phyloP scores from a whole-genome alignment of 2,329 filamentous ascomycete species.

The Raffaelea arxii region DNA sequence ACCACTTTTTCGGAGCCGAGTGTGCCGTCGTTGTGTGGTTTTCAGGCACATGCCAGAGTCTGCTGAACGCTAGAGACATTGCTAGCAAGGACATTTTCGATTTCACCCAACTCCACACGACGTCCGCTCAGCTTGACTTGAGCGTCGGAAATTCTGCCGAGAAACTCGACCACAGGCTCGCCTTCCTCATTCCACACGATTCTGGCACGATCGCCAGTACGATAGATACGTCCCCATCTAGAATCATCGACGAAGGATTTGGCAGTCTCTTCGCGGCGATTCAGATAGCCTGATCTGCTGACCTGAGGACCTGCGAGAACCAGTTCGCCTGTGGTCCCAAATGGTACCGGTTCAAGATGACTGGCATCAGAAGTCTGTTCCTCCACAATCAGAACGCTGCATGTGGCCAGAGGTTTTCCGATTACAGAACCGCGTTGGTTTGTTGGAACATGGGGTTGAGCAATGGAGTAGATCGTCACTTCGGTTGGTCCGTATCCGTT shows the following conservation, averaged over 20 bases:
- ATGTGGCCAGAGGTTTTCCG: conserved; percentile 24
- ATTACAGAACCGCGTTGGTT: conserved; percentile 24
- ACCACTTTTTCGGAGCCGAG: conserved; percentile 23
- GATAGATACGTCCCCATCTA: conserved; percentile 9
- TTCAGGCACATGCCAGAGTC: conserved; percentile 10
- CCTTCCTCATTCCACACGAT: conserved; percentile 12
- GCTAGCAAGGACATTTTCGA: conserved; percentile 12
- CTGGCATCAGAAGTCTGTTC: conserved; percentile 2
- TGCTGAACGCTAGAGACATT: conserved; percentile 9
- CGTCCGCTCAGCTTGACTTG: conserved; percentile 56
- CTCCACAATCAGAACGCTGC: conserved; percentile 21
- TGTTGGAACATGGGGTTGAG: conserved; percentile 11
- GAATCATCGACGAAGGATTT: conserved; percentile 5
- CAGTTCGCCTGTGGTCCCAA: conserved; percentile 13
- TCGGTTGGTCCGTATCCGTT: conserved; percentile 21
- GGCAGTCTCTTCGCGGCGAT: conserved; percentile 38
- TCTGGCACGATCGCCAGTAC: conserved; percentile 13
- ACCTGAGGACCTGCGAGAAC: conserved; percentile 13
- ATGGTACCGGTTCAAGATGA: conserved; percentile 7
- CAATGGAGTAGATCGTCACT: conserved; percentile 13
- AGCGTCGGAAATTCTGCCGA: conserved; percentile 45
- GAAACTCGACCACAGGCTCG: conserved; percentile 31
- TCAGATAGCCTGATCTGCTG: conserved; percentile 38
- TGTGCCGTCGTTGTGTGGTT: conserved; percentile 1
- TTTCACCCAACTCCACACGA: conserved; percentile 45